These are phyloP conservation scores for Saturnispora kantuleensis DNA, from an alignment of 805 yeast genomes.

Conservation along the genomic window DNA sequence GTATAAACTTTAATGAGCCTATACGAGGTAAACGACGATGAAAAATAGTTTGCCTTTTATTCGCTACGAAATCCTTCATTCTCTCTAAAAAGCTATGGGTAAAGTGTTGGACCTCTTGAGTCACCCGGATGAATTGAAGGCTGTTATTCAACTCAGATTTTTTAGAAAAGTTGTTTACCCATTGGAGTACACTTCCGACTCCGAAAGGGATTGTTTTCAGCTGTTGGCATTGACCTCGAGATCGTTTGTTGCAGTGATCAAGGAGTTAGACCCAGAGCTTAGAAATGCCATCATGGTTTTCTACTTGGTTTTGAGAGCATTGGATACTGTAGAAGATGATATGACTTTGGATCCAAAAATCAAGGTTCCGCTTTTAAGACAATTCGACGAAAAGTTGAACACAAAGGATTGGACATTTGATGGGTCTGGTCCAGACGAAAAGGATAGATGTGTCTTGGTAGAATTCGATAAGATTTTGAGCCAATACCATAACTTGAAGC, in stretches of 20 bases:
- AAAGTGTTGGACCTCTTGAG: slow-evolving; percentile 38
- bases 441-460: slow-evolving; percentile 72
- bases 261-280: slow-evolving; percentile 83
- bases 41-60: no score
- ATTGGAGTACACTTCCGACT: slow-evolving; percentile 31
- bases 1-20: no score
- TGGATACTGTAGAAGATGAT: slow-evolving; percentile 95
- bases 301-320: slow-evolving; percentile 77
- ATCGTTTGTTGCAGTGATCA: slow-evolving; percentile 89
- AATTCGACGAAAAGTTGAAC: slow-evolving; percentile 54
- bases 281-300: slow-evolving; percentile 75
- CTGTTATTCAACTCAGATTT: slow-evolving; percentile 51
- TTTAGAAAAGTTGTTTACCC: slow-evolving; percentile 47
- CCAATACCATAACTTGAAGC: slow-evolving; percentile 65
- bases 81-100: not conserved
- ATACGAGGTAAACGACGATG: no score
- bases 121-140: slow-evolving; percentile 66
- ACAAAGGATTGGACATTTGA: slow-evolving; percentile 71
- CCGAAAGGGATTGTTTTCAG: slow-evolving; percentile 54
- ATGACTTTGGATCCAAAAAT: slow-evolving; percentile 67
- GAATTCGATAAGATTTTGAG: slow-evolving; percentile 61
- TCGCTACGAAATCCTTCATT: not conserved
- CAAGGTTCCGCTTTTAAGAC: slow-evolving; percentile 66
- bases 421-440: slow-evolving; percentile 66
- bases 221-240: slow-evolving; percentile 67